phyloP scores from a whole-genome alignment of 305 asterid species.

The Coffea humblotiana region DNA sequence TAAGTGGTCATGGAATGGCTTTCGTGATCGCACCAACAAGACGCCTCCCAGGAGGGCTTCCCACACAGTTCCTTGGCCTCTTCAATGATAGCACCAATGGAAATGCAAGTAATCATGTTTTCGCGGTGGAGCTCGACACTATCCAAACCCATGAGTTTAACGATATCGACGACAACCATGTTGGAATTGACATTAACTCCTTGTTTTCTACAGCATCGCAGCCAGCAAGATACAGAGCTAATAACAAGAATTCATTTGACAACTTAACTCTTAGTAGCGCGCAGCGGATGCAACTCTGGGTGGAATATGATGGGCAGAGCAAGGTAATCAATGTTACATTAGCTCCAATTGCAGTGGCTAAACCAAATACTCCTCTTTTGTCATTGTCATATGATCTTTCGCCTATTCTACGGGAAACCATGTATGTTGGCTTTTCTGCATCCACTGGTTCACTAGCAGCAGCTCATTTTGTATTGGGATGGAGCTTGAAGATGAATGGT shows the following conservation, averaged over 20 bases:
- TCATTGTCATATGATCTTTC: too few relatives aligned
- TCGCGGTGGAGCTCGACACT: slow-evolving; percentile 37
- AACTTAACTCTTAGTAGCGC: slow-evolving; percentile 40
- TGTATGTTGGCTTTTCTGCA: slow-evolving; percentile 20
- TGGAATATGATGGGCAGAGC: slow-evolving; percentile 2
- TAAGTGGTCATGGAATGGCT: slow-evolving; percentile 46
- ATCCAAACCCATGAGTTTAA: slow-evolving; percentile 28
- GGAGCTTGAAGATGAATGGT: slow-evolving; percentile 39
- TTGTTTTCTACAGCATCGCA: slow-evolving; percentile 20
- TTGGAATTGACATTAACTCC: slow-evolving; percentile 45
- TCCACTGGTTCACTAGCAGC: slow-evolving; percentile 16
- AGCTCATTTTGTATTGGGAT: slow-evolving; percentile 18
- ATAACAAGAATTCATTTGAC: slow-evolving; percentile 8
- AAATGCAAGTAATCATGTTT: slow-evolving; percentile 23
- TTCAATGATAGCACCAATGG: slow-evolving; percentile 47
- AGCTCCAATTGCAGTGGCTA: too few relatives aligned
- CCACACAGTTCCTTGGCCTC: slow-evolving; percentile 43
- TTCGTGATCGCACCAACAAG: slow-evolving; percentile 43
- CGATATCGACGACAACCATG: slow-evolving; percentile 48
- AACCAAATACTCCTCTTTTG: too few relatives aligned
- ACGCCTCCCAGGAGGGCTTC: slow-evolving; percentile 32
- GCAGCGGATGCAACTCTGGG: slow-evolving; percentile 1
- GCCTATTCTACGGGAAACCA: too few relatives aligned
- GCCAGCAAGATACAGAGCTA: slow-evolving; percentile 32
- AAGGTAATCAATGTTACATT: slow-evolving; percentile 37